These are phyloP conservation scores for Stagonosporopsis rhizophila DNA, from an alignment of 2,329 filamentous ascomycete species.

Conservation along the genomic window DNA sequence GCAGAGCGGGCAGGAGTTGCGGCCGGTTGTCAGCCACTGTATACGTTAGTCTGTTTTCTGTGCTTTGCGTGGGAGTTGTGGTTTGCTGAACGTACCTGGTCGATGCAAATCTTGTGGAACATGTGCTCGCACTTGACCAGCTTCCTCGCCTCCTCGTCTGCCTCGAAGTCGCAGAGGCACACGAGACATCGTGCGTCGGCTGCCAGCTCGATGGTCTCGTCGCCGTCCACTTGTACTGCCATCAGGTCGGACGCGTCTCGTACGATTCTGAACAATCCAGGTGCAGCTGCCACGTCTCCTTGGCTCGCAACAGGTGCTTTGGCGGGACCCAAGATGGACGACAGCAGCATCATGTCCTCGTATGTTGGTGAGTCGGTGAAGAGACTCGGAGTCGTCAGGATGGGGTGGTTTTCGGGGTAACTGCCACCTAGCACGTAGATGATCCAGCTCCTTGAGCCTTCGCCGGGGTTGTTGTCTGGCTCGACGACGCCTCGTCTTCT, in stretches of 20 bases:
- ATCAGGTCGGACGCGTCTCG: constrained; percentile 53
- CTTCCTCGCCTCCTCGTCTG: constrained; percentile 65
- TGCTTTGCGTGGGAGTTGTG: too few species aligned
- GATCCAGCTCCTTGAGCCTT: constrained; percentile 70
- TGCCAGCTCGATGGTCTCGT: constrained; percentile 37
- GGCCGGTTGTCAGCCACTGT: constrained; percentile 72
- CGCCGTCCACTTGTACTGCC: constrained; percentile 56
- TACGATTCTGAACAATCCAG: constrained; percentile 64
- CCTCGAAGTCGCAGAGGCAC: constrained; percentile 71
- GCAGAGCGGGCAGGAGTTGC: constrained; percentile 69
- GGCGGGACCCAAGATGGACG: constrained; percentile 69
- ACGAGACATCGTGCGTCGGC: constrained; percentile 66
- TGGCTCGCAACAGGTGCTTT: constrained; percentile 73
- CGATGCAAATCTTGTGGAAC: constrained; percentile 73
- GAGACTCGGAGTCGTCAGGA: constrained; percentile 71
- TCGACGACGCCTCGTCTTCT: constrained; percentile 70
- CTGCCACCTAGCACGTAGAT: constrained; percentile 76
- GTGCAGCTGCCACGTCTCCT: constrained; percentile 68
- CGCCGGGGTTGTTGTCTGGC: constrained; percentile 62
- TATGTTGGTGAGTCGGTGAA: constrained; percentile 76
- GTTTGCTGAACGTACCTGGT: constrained; percentile 61
- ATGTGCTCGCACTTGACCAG: constrained; percentile 70
- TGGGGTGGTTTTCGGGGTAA: constrained; percentile 73
- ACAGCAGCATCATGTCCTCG: constrained; percentile 75
- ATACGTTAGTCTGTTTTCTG: background rate